Conservation (phyloP, 2,329 filamentous ascomycete species). For the Scedosporium minutisporum region DNA sequence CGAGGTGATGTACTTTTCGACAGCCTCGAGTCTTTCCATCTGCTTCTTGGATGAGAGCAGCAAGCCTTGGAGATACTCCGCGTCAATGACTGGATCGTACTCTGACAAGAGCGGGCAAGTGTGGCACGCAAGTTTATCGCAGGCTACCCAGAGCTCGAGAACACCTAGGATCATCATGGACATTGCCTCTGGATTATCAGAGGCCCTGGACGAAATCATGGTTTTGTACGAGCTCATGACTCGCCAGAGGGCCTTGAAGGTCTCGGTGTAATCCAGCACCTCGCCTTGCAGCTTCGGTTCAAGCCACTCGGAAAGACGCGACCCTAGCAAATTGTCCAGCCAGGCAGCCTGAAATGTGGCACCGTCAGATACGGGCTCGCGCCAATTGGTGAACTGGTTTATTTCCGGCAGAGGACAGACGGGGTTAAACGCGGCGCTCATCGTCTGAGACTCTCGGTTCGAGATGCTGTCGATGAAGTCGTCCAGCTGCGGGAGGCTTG, state of each 20-base stretch:
- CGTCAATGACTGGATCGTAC: conserved; percentile 36
- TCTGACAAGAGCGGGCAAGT: conserved; percentile 30
- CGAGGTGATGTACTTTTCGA: conserved; percentile 33
- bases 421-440: neutral
- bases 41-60: conserved; percentile 32
- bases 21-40: conserved; percentile 29
- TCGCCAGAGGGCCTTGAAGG: neutral
- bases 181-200: conserved; percentile 28
- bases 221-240: neutral
- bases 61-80: conserved; percentile 29
- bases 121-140: conserved; percentile 35
- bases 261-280: neutral
- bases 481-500: conserved; percentile 1
- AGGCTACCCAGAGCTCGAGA: conserved; percentile 49
- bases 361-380: neutral
- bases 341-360: neutral
- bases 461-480: neutral
- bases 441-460: neutral
- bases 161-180: conserved; percentile 48
- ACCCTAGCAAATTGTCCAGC: neutral
- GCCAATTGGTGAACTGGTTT: neutral
- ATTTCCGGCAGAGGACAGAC: neutral
- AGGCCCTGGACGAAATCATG: neutral
- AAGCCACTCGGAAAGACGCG: neutral
- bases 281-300: neutral